A percentile compares a stretch with the other conserved stretches of the same genome.
These are phyloP conservation scores for Pholiota adiposa DNA, from an alignment of 1,284 basidiomycete species.

Conservation along the genomic window DNA sequence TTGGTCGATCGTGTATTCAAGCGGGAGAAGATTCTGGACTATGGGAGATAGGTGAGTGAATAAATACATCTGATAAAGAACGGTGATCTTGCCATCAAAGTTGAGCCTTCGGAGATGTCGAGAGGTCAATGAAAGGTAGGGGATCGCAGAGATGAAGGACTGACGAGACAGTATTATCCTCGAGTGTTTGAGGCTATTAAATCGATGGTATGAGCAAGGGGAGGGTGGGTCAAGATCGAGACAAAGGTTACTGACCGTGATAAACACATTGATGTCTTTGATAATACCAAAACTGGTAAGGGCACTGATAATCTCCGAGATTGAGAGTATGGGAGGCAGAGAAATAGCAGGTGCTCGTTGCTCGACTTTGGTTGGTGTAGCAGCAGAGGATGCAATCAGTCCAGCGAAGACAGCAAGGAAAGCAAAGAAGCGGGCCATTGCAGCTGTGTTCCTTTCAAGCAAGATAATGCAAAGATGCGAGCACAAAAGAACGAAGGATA, in stretches of 20 bases:
- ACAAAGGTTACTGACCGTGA: neutral
- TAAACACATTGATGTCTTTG: constrained; percentile 17
- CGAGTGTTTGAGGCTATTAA: neutral
- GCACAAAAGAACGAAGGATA: too few relatives aligned
- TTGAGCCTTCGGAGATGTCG: constrained; percentile 20
- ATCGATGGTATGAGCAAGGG: neutral
- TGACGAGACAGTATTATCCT: neutral
- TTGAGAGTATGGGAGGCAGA: too few relatives aligned
- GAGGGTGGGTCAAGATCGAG: neutral
- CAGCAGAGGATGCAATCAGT: neutral
- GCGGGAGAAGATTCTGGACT: constrained; percentile 46
- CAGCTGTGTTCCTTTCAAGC: neutral
- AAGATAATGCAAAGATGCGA: neutral
- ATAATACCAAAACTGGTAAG: neutral
- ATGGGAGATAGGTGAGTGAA: neutral
- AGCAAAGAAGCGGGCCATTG: neutral
- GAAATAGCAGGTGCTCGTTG: neutral
- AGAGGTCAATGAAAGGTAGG: neutral
- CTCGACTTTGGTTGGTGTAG: too few relatives aligned
- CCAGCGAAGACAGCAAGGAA: neutral
- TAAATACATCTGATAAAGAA: neutral
- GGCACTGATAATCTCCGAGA: neutral
- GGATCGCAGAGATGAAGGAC: neutral
- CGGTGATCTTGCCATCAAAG: constrained; percentile 33
- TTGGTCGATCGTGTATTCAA: constrained; percentile 46